Evolutionary conservation across 2,329 filamentous ascomycete species (phyloP).

Genomic region (Fonsecaea pedrosoi): DNA sequence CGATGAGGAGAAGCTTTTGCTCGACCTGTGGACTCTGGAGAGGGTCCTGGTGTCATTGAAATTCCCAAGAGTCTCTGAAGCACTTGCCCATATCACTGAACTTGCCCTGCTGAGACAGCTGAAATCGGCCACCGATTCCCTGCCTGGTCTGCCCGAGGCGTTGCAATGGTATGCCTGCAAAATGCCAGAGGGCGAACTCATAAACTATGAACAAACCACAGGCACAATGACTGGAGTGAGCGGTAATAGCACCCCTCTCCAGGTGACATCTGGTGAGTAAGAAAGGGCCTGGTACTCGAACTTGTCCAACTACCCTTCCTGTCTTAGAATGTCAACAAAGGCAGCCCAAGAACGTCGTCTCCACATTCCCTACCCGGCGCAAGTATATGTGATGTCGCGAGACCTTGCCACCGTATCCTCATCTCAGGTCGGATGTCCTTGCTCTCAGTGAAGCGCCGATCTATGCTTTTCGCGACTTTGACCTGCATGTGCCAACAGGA

Average conservation of each 20-base stretch:
- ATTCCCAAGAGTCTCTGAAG: conserved; percentile 71
- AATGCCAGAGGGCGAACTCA: conserved; percentile 71
- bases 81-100: conserved; percentile 70
- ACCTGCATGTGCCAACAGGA: background rate
- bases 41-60: conserved; percentile 72
- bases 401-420: background rate
- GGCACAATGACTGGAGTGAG: conserved; percentile 17
- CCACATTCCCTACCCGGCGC: background rate
- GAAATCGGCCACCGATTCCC: conserved; percentile 64
- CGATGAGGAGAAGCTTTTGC: conserved; percentile 61
- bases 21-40: conserved; percentile 84
- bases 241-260: conserved; percentile 26
- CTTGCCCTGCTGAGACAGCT: conserved; percentile 68
- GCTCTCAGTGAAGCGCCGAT: background rate
- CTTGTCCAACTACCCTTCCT: background rate
- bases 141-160: conserved; percentile 87
- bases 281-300: background rate
- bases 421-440: background rate
- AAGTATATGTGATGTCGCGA: background rate
- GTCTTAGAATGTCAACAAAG: background rate
- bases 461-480: background rate
- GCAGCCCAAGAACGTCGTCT: background rate
- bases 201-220: conserved; percentile 67
- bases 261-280: conserved; percentile 33
- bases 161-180: conserved; percentile 89